Evolutionary conservation across 2,329 filamentous ascomycete genomes (phyloP).

Genomic region (Aspergillus fumigatus): DNA sequence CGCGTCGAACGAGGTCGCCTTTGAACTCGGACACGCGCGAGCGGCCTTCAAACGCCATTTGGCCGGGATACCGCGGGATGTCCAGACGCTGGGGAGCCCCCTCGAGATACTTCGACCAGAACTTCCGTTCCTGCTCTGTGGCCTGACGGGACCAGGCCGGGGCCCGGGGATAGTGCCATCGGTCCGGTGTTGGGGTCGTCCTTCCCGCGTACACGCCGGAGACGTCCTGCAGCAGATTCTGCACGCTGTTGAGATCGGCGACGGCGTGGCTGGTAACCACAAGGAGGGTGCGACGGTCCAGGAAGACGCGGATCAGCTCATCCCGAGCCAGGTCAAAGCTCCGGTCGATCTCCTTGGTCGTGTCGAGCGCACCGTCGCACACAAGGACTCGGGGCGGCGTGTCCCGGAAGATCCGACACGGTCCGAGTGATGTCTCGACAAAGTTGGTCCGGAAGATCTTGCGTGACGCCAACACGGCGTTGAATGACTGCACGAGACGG

Average conservation of each 20-base stretch:
- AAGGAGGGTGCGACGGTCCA: not conserved
- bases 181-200: not conserved
- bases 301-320: not conserved
- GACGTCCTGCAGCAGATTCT: not conserved
- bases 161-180: not conserved
- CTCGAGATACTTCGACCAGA: not conserved
- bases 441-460: not conserved
- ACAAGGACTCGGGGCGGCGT: not conserved
- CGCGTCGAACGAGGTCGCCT: not conserved
- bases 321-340: not conserved
- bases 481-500: not conserved
- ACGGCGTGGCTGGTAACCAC: not conserved
- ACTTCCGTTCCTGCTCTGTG: not conserved
- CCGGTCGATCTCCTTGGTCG: not conserved
- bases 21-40: not conserved
- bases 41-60: not conserved
- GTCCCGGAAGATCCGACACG: not conserved
- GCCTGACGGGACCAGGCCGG: not conserved
- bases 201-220: not conserved
- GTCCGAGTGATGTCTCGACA: not conserved
- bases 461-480: not conserved
- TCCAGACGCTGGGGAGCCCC: not conserved
- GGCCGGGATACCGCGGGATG: not conserved
- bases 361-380: not conserved
- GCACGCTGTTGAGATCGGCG: not conserved